Evolutionary conservation across 768 basidiomycete species (phyloP).

Genomic region (Leccinum longicurvipes): DNA sequence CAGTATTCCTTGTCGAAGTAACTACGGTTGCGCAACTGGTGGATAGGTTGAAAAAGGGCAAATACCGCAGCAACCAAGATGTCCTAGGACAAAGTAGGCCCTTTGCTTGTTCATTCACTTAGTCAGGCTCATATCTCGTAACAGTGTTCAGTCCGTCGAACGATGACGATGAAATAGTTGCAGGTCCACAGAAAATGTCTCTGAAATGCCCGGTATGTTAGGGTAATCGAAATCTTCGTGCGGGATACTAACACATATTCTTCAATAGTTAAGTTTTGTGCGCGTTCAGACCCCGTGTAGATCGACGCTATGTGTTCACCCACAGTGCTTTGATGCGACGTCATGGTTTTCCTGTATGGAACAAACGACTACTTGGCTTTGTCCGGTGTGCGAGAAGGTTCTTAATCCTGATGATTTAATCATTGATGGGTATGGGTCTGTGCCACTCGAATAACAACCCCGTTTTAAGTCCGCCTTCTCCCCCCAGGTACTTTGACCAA

Average conservation of each 20-base stretch:
- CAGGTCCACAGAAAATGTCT: constrained; percentile 86
- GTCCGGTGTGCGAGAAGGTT: constrained; percentile 86
- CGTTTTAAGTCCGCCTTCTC: not conserved
- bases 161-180: constrained; percentile 89
- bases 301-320: constrained; percentile 82
- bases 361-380: constrained; percentile 93
- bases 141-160: constrained; percentile 56
- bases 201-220: constrained; percentile 87
- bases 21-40: constrained; percentile 70
- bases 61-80: constrained; percentile 59
- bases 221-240: not conserved
- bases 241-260: not conserved
- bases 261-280: constrained; percentile 71
- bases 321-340: constrained; percentile 92
- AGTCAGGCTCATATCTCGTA: constrained; percentile 1
- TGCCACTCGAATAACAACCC: not conserved
- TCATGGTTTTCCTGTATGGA: constrained; percentile 97
- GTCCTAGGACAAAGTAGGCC: constrained; percentile 65
- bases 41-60: constrained; percentile 63
- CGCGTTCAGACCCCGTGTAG: constrained; percentile 84
- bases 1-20: constrained; percentile 80
- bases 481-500: constrained; percentile 74
- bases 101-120: not conserved
- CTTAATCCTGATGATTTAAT: constrained; percentile 80
- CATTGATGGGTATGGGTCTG: constrained; percentile 74